phyloP scores from a whole-genome alignment of 73 alveolate species.

The Paramecium primaurelia region DNA sequence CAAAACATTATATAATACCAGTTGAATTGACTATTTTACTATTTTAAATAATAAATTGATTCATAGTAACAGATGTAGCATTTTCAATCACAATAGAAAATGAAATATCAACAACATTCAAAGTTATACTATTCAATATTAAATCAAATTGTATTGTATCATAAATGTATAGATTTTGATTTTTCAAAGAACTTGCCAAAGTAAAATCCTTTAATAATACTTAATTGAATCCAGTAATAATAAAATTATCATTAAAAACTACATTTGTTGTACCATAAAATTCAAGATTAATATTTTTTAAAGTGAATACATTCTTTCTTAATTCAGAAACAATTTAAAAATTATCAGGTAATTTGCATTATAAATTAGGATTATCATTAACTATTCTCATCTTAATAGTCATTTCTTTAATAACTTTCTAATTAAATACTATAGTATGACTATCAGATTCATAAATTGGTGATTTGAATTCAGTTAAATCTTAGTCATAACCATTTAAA shows the following conservation, averaged over 20 bases:
- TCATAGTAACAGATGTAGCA: neutral
- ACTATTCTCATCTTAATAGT: neutral
- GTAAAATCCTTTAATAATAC: neutral
- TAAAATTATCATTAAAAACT: neutral
- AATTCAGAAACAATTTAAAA: neutral
- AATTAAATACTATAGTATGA: neutral
- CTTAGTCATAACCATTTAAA: neutral
- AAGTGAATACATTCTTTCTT: neutral
- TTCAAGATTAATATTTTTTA: neutral
- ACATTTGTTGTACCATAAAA: neutral
- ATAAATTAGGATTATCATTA: neutral
- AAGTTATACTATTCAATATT: neutral
- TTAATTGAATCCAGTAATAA: neutral
- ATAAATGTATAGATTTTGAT: neutral
- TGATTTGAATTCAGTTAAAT: neutral
- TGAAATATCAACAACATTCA: neutral
- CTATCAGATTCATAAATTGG: neutral
- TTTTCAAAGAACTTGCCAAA: neutral
- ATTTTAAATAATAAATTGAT: neutral
- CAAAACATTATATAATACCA: neutral
- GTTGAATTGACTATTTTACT: neutral
- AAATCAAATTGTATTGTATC: neutral
- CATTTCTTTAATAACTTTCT: neutral
- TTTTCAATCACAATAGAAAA: neutral
- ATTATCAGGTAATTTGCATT: neutral